Conservation (phyloP, 768 basidiomycete genomes). For the Panus rudis region DNA sequence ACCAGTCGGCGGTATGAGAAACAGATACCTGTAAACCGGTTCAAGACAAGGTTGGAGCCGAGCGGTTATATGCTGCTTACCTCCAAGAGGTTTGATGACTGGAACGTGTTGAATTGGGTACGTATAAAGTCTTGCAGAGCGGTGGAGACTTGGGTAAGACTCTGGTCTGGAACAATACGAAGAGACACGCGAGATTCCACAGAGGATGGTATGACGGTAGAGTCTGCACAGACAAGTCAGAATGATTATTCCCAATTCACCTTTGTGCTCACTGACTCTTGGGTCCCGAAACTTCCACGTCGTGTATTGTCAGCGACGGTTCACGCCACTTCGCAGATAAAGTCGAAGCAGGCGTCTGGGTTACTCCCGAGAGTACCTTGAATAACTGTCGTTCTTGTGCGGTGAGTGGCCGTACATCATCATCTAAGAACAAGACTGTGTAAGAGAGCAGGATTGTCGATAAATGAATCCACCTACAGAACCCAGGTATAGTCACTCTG, state of each 20-base stretch:
- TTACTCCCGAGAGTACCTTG: conserved; percentile 59
- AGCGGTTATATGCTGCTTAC: conserved; percentile 33
- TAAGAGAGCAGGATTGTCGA: neutral
- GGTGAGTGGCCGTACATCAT: conserved; percentile 64
- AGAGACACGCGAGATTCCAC: conserved; percentile 85
- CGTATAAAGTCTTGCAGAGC: conserved; percentile 54
- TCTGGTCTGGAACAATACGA: conserved; percentile 93
- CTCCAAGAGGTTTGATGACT: conserved; percentile 66
- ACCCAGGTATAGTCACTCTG: conserved; percentile 65
- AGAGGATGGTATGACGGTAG: conserved; percentile 82
- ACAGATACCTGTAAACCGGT: conserved; percentile 53
- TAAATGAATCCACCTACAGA: conserved; percentile 52
- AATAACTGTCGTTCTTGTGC: conserved; percentile 64
- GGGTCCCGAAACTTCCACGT: conserved; percentile 75
- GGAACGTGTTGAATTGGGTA: conserved; percentile 47
- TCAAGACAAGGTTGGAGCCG: neutral
- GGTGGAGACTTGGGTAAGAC: conserved; percentile 59
- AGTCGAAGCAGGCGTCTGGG: conserved; percentile 58
- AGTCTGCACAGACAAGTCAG: conserved; percentile 35
- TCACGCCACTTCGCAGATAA: conserved; percentile 82
- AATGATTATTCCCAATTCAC: neutral
- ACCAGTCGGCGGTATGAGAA: conserved; percentile 89
- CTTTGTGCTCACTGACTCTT: conserved; percentile 39
- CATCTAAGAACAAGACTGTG: conserved; percentile 39
- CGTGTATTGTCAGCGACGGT: conserved; percentile 86